These are phyloP conservation scores for Zygotorulaspora florentina DNA, from an alignment of 805 yeast genomes.

Conservation along the genomic window DNA sequence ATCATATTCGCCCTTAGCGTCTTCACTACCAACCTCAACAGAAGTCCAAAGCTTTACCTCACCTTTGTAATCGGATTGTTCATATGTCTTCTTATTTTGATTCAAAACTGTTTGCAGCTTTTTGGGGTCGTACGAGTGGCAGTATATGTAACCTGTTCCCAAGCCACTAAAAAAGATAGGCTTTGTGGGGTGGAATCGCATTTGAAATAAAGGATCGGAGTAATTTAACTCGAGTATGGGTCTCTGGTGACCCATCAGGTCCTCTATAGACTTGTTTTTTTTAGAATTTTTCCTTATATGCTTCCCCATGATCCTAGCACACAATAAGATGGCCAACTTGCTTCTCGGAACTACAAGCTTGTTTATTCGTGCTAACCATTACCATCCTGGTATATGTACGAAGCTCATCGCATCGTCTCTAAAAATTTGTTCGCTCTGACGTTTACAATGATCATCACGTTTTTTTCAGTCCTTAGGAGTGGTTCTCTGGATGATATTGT, in stretches of 20 bases:
- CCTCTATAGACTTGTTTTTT: slow-evolving; percentile 16
- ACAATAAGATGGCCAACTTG: not conserved
- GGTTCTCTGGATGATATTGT: slow-evolving; percentile 48
- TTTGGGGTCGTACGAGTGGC: slow-evolving; percentile 54
- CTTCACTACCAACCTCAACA: slow-evolving; percentile 10
- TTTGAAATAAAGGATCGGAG: slow-evolving; percentile 66
- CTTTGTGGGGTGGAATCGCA: slow-evolving; percentile 72
- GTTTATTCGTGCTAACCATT: not conserved
- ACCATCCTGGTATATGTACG: not conserved
- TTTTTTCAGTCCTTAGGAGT: not conserved
- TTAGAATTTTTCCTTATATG: slow-evolving; percentile 14
- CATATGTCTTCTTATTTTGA: slow-evolving; percentile 23
- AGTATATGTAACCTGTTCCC: slow-evolving; percentile 74
- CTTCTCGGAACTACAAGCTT: too few relatives aligned
- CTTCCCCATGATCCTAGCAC: slow-evolving; percentile 10
- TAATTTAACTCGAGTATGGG: slow-evolving; percentile 39
- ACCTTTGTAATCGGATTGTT: slow-evolving; percentile 27
- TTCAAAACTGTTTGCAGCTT: slow-evolving; percentile 36
- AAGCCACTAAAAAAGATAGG: slow-evolving; percentile 65
- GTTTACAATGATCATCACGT: not conserved
- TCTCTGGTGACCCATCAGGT: slow-evolving; percentile 8
- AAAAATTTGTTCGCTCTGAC: not conserved
- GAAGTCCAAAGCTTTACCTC: slow-evolving; percentile 42
- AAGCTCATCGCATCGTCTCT: not conserved
- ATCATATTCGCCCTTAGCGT: slow-evolving; percentile 21